A percentile compares a stretch with the other conserved stretches of the same genome.
Evolutionary conservation across 768 basidiomycete genomes (phyloP).

Genomic region (Xerocomellus dryophilus): DNA sequence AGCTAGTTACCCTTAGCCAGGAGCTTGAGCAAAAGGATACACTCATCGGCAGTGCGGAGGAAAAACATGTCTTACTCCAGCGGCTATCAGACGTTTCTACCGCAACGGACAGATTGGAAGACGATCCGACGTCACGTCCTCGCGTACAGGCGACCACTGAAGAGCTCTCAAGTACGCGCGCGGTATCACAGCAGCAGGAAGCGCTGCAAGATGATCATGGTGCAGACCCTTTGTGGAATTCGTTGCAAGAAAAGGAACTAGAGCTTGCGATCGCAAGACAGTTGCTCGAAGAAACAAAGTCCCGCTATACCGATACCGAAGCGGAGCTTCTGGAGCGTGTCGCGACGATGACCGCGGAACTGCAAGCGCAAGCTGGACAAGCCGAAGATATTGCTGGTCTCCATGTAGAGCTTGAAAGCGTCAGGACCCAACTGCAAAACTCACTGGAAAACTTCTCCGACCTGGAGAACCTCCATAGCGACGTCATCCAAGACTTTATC

Average conservation of each 20-base stretch:
- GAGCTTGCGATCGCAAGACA: conserved; percentile 37
- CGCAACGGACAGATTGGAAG: neutral
- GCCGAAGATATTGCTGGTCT: conserved; percentile 20
- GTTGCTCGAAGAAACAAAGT: conserved; percentile 33
- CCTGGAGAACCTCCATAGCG: conserved; percentile 27
- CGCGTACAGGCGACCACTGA: neutral
- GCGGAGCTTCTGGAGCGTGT: conserved; percentile 31
- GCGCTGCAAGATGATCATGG: conserved; percentile 13
- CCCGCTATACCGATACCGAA: conserved; percentile 34
- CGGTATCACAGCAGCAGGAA: neutral
- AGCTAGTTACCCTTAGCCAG: conserved; percentile 9
- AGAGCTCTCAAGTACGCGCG: neutral
- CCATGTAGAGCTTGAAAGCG: conserved; percentile 25
- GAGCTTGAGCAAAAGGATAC: conserved; percentile 14
- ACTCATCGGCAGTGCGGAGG: conserved; percentile 5
- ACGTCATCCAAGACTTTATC: conserved; percentile 24
- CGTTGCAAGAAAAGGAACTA: conserved; percentile 34
- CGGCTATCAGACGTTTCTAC: conserved; percentile 7
- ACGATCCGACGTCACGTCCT: neutral
- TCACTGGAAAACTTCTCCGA: conserved; percentile 24
- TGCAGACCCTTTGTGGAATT: conserved; percentile 38
- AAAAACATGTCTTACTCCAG: conserved; percentile 11
- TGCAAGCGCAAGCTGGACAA: conserved; percentile 11
- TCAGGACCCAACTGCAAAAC: conserved; percentile 20
- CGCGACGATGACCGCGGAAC: conserved; percentile 19